phyloP scores from a whole-genome alignment of 805 yeast genomes.

The Myxozyma neotropica region DNA sequence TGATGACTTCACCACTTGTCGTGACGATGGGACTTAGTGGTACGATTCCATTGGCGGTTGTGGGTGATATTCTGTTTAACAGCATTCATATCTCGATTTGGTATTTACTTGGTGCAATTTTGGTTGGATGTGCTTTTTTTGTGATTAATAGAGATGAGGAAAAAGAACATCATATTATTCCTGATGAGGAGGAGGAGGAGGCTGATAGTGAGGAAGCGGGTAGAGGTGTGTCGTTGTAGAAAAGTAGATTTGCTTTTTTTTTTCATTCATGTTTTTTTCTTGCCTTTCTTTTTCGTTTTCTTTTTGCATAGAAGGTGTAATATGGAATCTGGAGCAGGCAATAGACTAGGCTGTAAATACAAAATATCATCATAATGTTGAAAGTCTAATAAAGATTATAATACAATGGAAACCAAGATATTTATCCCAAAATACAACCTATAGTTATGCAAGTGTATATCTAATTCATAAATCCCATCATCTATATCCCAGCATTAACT shows the following conservation, averaged over 20 bases:
- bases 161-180: conserved; percentile 48
- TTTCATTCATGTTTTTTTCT: too few species aligned
- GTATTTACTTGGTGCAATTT: conserved; percentile 76
- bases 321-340: too few species aligned
- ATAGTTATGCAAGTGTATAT: too few species aligned
- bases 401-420: too few species aligned
- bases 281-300: too few species aligned
- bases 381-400: too few species aligned
- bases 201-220: not conserved
- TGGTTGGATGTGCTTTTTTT: conserved; percentile 81
- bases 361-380: too few species aligned
- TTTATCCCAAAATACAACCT: too few species aligned
- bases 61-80: conserved; percentile 81
- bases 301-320: too few species aligned
- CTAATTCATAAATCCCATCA: not conserved
- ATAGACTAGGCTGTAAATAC: too few species aligned
- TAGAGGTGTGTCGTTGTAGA: too few species aligned
- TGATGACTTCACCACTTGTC: conserved; percentile 88
- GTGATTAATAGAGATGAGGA: conserved; percentile 79
- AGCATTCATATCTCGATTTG: conserved; percentile 59
- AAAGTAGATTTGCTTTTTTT: too few species aligned
- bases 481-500: not conserved
- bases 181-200: not conserved
- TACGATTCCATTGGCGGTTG: conserved; percentile 92
- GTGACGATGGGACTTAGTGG: conserved; percentile 93